Conservation (phyloP, 306 rosid genomes). For the Quillaja saponaria region DNA sequence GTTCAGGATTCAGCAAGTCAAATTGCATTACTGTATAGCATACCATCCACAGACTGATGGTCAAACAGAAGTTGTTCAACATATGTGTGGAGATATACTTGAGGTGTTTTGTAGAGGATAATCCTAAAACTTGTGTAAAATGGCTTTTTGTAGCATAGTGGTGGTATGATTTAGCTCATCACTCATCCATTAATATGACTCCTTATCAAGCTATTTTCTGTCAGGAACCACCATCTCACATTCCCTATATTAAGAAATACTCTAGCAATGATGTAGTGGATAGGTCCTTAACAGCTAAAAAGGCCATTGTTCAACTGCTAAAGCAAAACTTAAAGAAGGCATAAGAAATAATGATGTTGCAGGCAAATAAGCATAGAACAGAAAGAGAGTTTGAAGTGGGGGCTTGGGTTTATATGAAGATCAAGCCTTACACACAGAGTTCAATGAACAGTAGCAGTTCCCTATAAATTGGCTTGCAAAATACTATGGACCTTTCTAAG, state of each 20-base stretch:
- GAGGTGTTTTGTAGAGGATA: not conserved
- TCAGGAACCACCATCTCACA: not conserved
- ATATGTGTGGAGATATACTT: not conserved
- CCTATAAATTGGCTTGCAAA: not conserved
- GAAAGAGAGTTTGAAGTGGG: not conserved
- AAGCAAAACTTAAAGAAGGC: too few species aligned
- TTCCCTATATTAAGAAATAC: accelerated
- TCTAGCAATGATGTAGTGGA: not conserved
- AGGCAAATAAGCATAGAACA: not conserved
- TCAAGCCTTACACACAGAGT: not conserved
- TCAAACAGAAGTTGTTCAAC: not conserved
- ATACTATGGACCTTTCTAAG: not conserved
- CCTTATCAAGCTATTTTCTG: not conserved
- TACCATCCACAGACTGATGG: constrained; percentile 4
- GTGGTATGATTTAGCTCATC: not conserved
- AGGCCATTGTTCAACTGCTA: not conserved
- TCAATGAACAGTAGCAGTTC: accelerated
- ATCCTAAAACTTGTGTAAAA: not conserved
- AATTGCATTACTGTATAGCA: not conserved
- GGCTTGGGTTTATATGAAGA: not conserved
- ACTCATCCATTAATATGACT: not conserved
- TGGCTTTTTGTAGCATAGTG: not conserved
- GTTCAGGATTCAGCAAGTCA: not conserved
- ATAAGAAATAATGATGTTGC: not conserved
- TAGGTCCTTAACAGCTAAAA: too few species aligned